Evolutionary conservation across 1,139 yeast genomes (phyloP).

Genomic region (Kodamaea arcana): DNA sequence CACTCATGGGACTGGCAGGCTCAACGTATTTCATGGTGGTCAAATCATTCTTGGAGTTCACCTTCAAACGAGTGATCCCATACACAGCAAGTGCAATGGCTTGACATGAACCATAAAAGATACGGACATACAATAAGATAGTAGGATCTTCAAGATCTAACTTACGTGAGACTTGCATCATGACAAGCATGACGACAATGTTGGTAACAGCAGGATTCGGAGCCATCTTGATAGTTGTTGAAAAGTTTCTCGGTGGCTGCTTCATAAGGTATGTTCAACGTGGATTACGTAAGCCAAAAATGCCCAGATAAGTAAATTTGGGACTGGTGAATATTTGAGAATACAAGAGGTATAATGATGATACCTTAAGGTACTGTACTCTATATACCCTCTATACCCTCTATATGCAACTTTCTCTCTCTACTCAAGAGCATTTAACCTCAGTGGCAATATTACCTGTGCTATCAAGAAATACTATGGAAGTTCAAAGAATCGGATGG

Average conservation of each 20-base stretch:
- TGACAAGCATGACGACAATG: slow-evolving; percentile 86
- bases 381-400: too few species aligned
- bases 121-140: slow-evolving; percentile 72
- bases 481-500: too few species aligned
- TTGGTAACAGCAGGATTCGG: slow-evolving; percentile 83
- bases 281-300: too few species aligned
- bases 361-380: too few species aligned
- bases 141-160: slow-evolving; percentile 86
- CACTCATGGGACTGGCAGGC: slow-evolving; percentile 78
- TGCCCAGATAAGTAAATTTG: too few species aligned
- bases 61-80: slow-evolving; percentile 56
- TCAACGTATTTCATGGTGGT: slow-evolving; percentile 89
- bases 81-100: slow-evolving; percentile 62
- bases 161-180: slow-evolving; percentile 94
- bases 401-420: too few species aligned
- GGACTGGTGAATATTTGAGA: too few species aligned
- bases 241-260: not conserved
- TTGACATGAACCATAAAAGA: slow-evolving; percentile 66
- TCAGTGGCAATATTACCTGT: too few species aligned
- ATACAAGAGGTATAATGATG: too few species aligned
- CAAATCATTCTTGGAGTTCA: slow-evolving; percentile 77
- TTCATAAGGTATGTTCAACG: too few species aligned
- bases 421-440: too few species aligned
- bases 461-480: too few species aligned
- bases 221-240: not conserved